These are phyloP conservation scores for Viola odorata DNA, from an alignment of 345 rosid species.

Conservation along the genomic window DNA sequence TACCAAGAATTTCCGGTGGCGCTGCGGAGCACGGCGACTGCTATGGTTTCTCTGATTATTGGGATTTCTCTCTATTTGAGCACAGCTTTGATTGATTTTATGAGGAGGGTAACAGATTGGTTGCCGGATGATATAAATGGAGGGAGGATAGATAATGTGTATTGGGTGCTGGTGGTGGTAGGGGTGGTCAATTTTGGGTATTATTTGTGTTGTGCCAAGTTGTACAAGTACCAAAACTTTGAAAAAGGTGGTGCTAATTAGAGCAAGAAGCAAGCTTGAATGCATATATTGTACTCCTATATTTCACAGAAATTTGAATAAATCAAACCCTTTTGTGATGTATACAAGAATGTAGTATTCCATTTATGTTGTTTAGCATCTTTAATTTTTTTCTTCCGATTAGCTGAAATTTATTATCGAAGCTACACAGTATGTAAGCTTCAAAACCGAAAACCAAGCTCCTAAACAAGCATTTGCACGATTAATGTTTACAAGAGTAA, in stretches of 20 bases:
- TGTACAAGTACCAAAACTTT: constrained; percentile 26
- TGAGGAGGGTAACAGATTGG: constrained; percentile 38
- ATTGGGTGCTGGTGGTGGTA: constrained; percentile 33
- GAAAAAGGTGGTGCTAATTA: not conserved
- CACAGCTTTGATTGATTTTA: constrained; percentile 30
- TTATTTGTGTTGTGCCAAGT: constrained; percentile 31
- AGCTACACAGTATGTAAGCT: no score
- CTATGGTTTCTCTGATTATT: constrained; percentile 34
- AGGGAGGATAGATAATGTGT: constrained; percentile 43
- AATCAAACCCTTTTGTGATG: no score
- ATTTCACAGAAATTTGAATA: no score
- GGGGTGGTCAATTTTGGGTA: constrained; percentile 41
- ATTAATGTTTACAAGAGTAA: no score
- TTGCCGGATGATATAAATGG: constrained; percentile 41
- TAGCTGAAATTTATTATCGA: no score
- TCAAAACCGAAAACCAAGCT: no score
- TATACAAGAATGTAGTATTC: no score
- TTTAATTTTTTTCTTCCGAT: no score
- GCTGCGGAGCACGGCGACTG: constrained; percentile 36
- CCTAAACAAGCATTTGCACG: no score
- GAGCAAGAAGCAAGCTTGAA: no score
- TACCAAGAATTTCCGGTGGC: constrained; percentile 44
- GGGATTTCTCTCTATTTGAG: constrained; percentile 38
- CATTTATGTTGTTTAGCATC: no score
- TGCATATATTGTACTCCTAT: no score